Evolutionary conservation across 345 rosid genomes (phyloP).

Genomic region (Barbarea vulgaris): DNA sequence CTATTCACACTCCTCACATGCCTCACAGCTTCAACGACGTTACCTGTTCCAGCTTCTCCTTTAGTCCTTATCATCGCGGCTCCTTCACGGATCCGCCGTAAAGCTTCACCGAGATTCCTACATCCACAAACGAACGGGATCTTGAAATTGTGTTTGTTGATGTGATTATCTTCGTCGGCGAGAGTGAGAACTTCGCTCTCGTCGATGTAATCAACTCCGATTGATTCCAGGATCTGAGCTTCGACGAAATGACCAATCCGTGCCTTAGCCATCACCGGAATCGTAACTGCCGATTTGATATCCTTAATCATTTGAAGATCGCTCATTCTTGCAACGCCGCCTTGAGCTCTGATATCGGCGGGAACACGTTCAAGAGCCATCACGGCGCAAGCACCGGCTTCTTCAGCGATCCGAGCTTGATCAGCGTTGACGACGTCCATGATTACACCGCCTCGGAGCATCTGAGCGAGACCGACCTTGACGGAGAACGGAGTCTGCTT

Average conservation of each 20-base stretch:
- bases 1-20: conserved; percentile 83
- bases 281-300: conserved; percentile 61
- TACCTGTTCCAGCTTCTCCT: conserved; percentile 88
- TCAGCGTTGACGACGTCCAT: conserved; percentile 71
- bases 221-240: conserved; percentile 67
- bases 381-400: conserved; percentile 76
- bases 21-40: conserved; percentile 75
- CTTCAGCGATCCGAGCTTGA: conserved; percentile 70
- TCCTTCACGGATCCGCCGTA: conserved; percentile 73
- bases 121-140: conserved; percentile 87
- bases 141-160: conserved; percentile 78
- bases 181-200: conserved; percentile 76
- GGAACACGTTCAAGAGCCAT: conserved; percentile 79
- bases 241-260: conserved; percentile 72
- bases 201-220: conserved; percentile 78
- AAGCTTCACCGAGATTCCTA: conserved; percentile 76
- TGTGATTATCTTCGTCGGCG: conserved; percentile 80
- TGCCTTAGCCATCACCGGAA: conserved; percentile 76
- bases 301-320: conserved; percentile 68
- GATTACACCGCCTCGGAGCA: conserved; percentile 77
- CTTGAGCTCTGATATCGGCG: conserved; percentile 65
- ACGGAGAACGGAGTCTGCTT: conserved; percentile 65
- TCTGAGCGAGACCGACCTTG: conserved; percentile 74
- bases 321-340: conserved; percentile 73
- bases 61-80: conserved; percentile 89